Conservation (phyloP, 2,329 filamentous ascomycete genomes). For the Phialophora tarda region DNA sequence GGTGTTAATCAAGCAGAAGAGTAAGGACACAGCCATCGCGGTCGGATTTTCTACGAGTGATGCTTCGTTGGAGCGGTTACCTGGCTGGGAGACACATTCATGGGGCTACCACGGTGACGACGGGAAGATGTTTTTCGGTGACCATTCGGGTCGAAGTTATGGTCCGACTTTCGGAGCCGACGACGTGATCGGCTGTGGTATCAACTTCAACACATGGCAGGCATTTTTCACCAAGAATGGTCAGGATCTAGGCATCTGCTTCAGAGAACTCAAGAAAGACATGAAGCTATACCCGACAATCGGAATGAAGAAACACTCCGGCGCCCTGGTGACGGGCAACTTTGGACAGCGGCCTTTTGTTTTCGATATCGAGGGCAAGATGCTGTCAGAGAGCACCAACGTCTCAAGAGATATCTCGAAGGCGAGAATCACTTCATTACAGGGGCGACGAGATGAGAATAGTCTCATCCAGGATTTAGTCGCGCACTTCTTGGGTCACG, state of each 20-base stretch:
- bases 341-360: slow-evolving; percentile 77
- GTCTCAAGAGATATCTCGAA: slow-evolving; percentile 67
- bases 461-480: slow-evolving; percentile 81
- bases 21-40: slow-evolving; percentile 65
- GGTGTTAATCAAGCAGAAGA: slow-evolving; percentile 67
- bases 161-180: slow-evolving; percentile 64
- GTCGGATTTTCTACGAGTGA: slow-evolving; percentile 67
- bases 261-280: slow-evolving; percentile 50
- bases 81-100: slow-evolving; percentile 69
- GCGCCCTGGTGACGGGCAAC: slow-evolving; percentile 64
- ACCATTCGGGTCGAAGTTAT: slow-evolving; percentile 61
- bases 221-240: slow-evolving; percentile 72
- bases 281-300: slow-evolving; percentile 60
- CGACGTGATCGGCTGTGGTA: slow-evolving; percentile 68
- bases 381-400: slow-evolving; percentile 64
- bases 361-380: slow-evolving; percentile 87
- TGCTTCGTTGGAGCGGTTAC: slow-evolving; percentile 64
- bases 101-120: slow-evolving; percentile 73
- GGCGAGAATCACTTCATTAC: slow-evolving; percentile 64
- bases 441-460: slow-evolving; percentile 66
- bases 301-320: slow-evolving; percentile 68
- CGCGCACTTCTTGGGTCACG: slow-evolving; percentile 88
- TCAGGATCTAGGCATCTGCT: slow-evolving; percentile 60
- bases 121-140: slow-evolving; percentile 66
- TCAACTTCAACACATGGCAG: slow-evolving; percentile 66